phyloP scores from a whole-genome alignment of 306 rosid species.

The Styphnolobium japonicum region DNA sequence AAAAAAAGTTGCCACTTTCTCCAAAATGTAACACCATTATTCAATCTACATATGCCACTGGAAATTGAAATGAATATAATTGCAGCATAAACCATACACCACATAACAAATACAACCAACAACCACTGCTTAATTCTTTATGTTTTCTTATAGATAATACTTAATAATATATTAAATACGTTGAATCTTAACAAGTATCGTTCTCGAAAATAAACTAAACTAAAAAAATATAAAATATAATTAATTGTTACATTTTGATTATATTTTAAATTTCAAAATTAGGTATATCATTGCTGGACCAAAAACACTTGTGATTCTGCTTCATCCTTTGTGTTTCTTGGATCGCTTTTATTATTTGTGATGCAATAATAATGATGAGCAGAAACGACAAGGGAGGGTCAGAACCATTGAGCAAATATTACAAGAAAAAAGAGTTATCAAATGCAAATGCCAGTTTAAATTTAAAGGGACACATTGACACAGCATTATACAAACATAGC shows the following conservation, averaged over 20 bases:
- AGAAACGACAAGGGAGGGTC: not conserved
- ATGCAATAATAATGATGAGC: not conserved
- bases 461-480: not conserved
- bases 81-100: too few species aligned
- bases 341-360: not conserved
- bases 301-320: not conserved
- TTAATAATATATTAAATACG: too few species aligned
- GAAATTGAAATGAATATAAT: too few species aligned
- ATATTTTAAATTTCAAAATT: not conserved
- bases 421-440: not conserved
- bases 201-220: too few species aligned
- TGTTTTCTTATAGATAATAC: too few species aligned
- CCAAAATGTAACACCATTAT: too few species aligned
- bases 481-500: not conserved
- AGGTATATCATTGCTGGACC: not conserved
- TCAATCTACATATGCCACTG: too few species aligned
- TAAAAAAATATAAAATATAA: not conserved
- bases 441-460: not conserved
- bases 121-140: too few species aligned
- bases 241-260: too few species aligned
- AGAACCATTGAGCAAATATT: not conserved
- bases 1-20: too few species aligned
- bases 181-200: too few species aligned
- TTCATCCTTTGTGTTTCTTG: not conserved
- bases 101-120: too few species aligned